Evolutionary conservation across 2,329 filamentous ascomycete species (phyloP).

Genomic region (Monosporascus sp.): DNA sequence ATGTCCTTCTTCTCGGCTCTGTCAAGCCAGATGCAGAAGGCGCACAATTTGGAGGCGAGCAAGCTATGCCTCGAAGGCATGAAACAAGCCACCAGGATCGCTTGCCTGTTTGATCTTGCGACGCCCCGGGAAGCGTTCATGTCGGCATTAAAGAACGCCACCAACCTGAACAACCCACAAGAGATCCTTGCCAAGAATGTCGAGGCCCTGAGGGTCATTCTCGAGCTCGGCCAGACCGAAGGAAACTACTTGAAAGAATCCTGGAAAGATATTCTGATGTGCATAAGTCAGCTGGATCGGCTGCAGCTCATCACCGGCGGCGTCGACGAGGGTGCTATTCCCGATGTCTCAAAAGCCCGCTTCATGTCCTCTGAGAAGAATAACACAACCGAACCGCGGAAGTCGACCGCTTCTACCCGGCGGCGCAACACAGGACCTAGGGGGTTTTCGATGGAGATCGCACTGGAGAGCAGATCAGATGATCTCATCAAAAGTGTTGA

Average conservation of each 20-base stretch:
- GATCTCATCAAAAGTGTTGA: constrained; percentile 92
- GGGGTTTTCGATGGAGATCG: constrained; percentile 71
- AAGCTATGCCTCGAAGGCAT: constrained; percentile 92
- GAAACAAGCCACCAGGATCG: constrained; percentile 87
- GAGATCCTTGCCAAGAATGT: constrained; percentile 97
- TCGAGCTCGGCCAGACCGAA: constrained; percentile 90
- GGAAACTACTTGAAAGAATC: constrained; percentile 85
- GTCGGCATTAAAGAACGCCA: constrained; percentile 85
- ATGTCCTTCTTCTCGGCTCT: constrained; percentile 97
- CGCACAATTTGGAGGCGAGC: constrained; percentile 87
- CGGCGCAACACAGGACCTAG: constrained; percentile 55
- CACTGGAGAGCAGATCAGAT: constrained; percentile 85
- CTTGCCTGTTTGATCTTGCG: constrained; percentile 87
- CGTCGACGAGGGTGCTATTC: constrained; percentile 86
- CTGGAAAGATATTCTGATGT: constrained; percentile 93
- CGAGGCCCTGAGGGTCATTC: constrained; percentile 83
- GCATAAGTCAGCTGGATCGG: constrained; percentile 90
- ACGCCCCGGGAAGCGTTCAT: constrained; percentile 96
- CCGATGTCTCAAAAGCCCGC: constrained; percentile 82
- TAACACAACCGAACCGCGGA: constrained; percentile 54
- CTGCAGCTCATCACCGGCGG: constrained; percentile 93
- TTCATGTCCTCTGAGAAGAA: constrained; percentile 58
- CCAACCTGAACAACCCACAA: constrained; percentile 90
- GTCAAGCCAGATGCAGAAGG: constrained; percentile 88
- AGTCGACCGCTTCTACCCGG: constrained; percentile 58